A percentile compares a stretch with the other conserved stretches of the same genome.
Evolutionary conservation across 2,329 filamentous ascomycete genomes (phyloP).

Genomic region (Fusarium domesticum): DNA sequence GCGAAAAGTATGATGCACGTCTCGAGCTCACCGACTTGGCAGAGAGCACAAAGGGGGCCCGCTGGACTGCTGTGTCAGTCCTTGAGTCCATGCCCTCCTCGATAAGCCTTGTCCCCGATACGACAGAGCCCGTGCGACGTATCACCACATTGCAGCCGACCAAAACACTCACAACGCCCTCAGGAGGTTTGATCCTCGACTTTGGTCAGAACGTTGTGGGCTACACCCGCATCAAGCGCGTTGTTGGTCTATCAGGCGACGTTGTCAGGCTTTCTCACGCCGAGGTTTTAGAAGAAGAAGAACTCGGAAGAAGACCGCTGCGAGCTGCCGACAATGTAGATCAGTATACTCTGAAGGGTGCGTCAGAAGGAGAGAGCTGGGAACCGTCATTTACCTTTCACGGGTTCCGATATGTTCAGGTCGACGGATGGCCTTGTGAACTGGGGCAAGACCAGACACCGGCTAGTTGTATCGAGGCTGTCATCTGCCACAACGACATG

Average conservation of each 20-base stretch:
- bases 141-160: constrained; percentile 30
- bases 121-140: constrained; percentile 40
- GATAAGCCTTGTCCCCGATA: constrained; percentile 33
- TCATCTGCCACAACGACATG: constrained; percentile 50
- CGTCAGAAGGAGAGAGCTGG: constrained; percentile 31
- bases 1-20: constrained; percentile 1
- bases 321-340: constrained; percentile 36
- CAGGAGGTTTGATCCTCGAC: constrained; percentile 45
- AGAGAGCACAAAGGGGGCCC: not conserved
- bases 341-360: constrained; percentile 31
- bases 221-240: constrained; percentile 36
- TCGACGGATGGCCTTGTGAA: constrained; percentile 43
- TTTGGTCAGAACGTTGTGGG: constrained; percentile 59
- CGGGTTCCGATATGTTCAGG: constrained; percentile 50
- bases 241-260: constrained; percentile 36
- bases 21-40: not conserved
- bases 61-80: too few relatives aligned
- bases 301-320: constrained; percentile 40
- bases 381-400: constrained; percentile 52
- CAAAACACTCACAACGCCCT: constrained; percentile 32
- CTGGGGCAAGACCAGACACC: constrained; percentile 14
- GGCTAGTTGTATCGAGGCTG: constrained; percentile 23
- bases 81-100: not conserved
- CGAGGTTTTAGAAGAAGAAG: constrained; percentile 50
- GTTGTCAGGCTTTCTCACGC: constrained; percentile 47